These are phyloP conservation scores for Flaveria ramosissima DNA, from an alignment of 129 eudicot genomes.

Conservation along the genomic window DNA sequence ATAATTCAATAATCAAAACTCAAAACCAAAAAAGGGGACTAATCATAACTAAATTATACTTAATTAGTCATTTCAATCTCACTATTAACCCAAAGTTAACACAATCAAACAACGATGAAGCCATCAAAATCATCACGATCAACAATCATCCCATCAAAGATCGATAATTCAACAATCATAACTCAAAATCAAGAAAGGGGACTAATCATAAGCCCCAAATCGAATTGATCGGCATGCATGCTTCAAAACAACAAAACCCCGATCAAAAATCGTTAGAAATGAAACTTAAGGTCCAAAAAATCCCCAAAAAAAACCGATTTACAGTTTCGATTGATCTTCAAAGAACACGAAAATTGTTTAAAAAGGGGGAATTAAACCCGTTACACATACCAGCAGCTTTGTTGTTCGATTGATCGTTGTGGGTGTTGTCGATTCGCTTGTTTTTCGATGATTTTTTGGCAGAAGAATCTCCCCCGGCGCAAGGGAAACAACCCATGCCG, in stretches of 20 bases:
- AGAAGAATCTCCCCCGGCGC: conserved; percentile 58
- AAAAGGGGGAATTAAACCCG: background rate
- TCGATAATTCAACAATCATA: background rate
- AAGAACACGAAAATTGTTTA: background rate
- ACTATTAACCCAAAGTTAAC: background rate
- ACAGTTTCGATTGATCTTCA: conserved; percentile 10
- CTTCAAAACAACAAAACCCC: background rate
- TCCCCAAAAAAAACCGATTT: background rate
- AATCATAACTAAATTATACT: background rate
- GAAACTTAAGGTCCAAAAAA: background rate
- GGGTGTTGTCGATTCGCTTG: conserved; percentile 33
- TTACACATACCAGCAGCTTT: conserved; percentile 40
- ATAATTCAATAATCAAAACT: background rate
- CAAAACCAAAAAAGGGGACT: background rate
- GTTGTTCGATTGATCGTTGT: conserved; percentile 37
- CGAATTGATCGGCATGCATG: background rate
- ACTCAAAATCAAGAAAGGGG: background rate
- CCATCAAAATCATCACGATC: conserved; percentile 13
- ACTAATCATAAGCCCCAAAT: background rate
- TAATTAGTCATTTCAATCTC: conserved; percentile 10
- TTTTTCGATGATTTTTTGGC: conserved; percentile 38
- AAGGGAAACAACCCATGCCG: conserved; percentile 62
- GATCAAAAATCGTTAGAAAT: background rate
- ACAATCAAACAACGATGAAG: no score
- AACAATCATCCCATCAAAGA: conserved; percentile 4